Evolutionary conservation across 2,329 filamentous ascomycete genomes (phyloP), one percentile per base, ranked within the genome.

Genomic region (Coniella vitis): DNA sequence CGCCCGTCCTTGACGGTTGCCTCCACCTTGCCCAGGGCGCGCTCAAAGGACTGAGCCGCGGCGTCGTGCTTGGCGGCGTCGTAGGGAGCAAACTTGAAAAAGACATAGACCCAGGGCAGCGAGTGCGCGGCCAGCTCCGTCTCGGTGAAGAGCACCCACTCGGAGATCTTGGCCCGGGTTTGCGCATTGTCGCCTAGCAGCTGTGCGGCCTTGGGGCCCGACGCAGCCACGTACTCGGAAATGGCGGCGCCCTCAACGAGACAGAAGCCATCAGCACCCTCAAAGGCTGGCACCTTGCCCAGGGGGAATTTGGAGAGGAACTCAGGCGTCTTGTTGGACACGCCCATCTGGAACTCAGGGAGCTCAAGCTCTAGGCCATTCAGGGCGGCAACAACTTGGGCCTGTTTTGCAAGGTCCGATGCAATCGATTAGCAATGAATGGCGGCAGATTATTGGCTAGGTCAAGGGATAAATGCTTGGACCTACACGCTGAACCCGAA

Each of bases 271-370:
- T 75, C 71, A 17, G 70, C 62, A 31, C 64, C 64, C 56, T 73
- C 70, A 46, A 77, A 69, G 37, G 66, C 67, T 9, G 74, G 74
- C 8, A 76, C 69, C 57, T 76, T 77, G 57, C 73, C 74, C 35
- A 73, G 58, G 10, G 74, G 72, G 61, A 76, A 77, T 55, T 76
- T 76, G 61, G 68, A 52, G 13, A 71, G 60, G 63, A 69, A 77
- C 4, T 71, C 70, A 3, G 68, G 62, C n/a, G 61, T 64, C 38
- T 59, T 58, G 64, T 74, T 76, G 52, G 66, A 67, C 41, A 64
- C 60, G 47, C 62, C 59, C 55, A 72, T 65, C 36, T 61, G 51
- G 60, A 73, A 76, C 51, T 61, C 61, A n/a, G 64, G 60, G 7
- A 60, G 3, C 8, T 61, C 49, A n/a, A 71, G 42, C 39, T 66